phyloP scores from a whole-genome alignment of 2,329 filamentous ascomycete species.

The Neonectria punicea region DNA sequence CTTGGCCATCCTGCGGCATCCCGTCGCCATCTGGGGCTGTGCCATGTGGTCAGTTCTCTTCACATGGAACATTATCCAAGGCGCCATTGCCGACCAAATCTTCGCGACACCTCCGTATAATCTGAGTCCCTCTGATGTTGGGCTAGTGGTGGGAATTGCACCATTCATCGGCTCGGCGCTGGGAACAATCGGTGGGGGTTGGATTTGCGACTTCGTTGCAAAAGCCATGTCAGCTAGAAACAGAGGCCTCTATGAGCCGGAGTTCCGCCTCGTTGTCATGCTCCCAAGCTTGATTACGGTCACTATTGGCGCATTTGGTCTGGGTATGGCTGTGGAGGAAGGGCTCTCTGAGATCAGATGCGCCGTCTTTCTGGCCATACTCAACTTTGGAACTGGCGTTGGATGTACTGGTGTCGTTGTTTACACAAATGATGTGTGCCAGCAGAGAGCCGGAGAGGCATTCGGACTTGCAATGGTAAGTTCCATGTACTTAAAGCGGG shows the following conservation, averaged over 20 bases:
- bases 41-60: slow-evolving; percentile 11
- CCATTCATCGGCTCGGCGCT: slow-evolving; percentile 7
- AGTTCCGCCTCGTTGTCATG: slow-evolving; percentile 5
- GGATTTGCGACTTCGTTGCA: slow-evolving; percentile 1
- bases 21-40: slow-evolving; percentile 7
- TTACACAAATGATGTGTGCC: slow-evolving; percentile 14
- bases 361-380: slow-evolving; percentile 6
- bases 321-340: slow-evolving; percentile 1
- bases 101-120: slow-evolving; percentile 10
- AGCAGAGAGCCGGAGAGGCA: slow-evolving; percentile 2
- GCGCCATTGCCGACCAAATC: slow-evolving; percentile 13
- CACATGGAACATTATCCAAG: slow-evolving; percentile 13
- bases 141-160: slow-evolving; percentile 2
- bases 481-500: not conserved
- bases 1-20: not conserved
- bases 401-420: slow-evolving; percentile 10
- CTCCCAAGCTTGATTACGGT: slow-evolving; percentile 4
- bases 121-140: slow-evolving; percentile 1
- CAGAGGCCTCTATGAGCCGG: slow-evolving; percentile 3
- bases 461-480: slow-evolving; percentile 15
- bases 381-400: slow-evolving; percentile 11
- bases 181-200: not conserved
- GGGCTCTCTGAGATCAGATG: not conserved
- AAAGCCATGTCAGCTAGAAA: slow-evolving; percentile 3
- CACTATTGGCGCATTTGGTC: slow-evolving; percentile 1